Conservation (phyloP, 1,139 yeast species). For the Eremothecium gossypii region DNA sequence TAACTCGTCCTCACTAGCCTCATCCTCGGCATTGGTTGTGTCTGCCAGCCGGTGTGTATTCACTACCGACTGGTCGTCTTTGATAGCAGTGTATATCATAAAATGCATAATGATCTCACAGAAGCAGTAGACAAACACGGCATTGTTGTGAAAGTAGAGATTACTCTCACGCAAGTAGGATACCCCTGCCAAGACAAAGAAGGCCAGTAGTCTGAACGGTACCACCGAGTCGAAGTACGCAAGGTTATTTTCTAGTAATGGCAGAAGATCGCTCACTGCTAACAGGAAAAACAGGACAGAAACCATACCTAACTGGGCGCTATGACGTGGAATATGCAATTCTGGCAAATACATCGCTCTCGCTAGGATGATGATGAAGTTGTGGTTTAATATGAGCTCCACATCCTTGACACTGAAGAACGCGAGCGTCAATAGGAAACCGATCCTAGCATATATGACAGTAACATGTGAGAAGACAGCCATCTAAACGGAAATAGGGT, state of each 20-base stretch:
- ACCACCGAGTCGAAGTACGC: slow-evolving; percentile 57
- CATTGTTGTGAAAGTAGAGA: slow-evolving; percentile 46
- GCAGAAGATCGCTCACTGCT: slow-evolving; percentile 48
- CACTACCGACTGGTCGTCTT: slow-evolving; percentile 44
- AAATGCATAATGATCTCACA: slow-evolving; percentile 66
- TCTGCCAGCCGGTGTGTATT: slow-evolving; percentile 5
- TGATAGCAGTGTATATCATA: slow-evolving; percentile 50
- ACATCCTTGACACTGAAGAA: slow-evolving; percentile 39
- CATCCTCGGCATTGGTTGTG: slow-evolving; percentile 3
- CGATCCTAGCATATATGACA: slow-evolving; percentile 41
- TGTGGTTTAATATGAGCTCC: slow-evolving; percentile 34
- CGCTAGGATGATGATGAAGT: slow-evolving; percentile 42
- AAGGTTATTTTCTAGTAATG: slow-evolving; percentile 46
- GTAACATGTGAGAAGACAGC: slow-evolving; percentile 47
- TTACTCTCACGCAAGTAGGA: slow-evolving; percentile 32
- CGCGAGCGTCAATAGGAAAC: slow-evolving; percentile 38
- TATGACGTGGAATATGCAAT: slow-evolving; percentile 35
- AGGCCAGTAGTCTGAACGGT: slow-evolving; percentile 53
- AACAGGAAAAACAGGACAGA: slow-evolving; percentile 38
- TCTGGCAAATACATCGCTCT: slow-evolving; percentile 30
- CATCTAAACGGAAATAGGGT: slow-evolving; percentile 31
- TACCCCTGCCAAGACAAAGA: slow-evolving; percentile 42
- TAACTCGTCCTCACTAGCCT: background rate
- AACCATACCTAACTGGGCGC: slow-evolving; percentile 46
- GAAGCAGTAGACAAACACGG: slow-evolving; percentile 53